Evolutionary conservation across 345 rosid species (phyloP), one percentile per base, ranked within the genome.

Genomic region (Euphorbia peplus): DNA sequence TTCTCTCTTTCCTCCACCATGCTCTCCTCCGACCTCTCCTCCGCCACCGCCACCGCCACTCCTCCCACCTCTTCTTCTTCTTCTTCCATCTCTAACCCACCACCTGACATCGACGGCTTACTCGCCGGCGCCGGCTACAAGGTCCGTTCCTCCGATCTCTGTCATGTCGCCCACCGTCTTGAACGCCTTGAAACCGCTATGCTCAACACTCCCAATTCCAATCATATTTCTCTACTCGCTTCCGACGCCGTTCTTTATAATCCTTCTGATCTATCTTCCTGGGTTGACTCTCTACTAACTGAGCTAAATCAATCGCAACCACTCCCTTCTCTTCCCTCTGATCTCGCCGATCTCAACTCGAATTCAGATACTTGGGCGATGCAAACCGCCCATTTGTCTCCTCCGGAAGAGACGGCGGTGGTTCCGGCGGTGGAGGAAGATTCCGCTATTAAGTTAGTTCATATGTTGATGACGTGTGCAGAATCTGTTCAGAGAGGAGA

Each of bases 371-470:
- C 60, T 19, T 71, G 72, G 75, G 55, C 16, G 19, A 64, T 62
- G 1, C 76, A 80, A n/a, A 63, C 44, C n/a, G 52, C 62, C 24
- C 19, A 28, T 52, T 53, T 26, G 28, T 14, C 60, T 9, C 48
- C 4, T 4, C 76, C 30, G 18, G 51, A 60, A 28, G 74, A 67
- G 60, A 25, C 72, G 63, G 68, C 68, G 62, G 79, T 82, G 29
- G 79, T 65, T 8, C 64, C 83, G 30, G 82, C 86, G 0, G 41
- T 76, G 82, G 92, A 87, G 69, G 95, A 92, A 68, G 95, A 90
- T 66, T 83, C 93, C 42, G 95, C 92, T 35, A 91, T 92, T 16
- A 75, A 80, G 71, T 81, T 92, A 3, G 98, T 92, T 2, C 96
- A 90, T 73, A 72, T 77, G 81, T 70, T 90, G 71, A 79, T 89